phyloP scores from a whole-genome alignment of 169 alveolate species.

The Sarcocystis neurona region DNA sequence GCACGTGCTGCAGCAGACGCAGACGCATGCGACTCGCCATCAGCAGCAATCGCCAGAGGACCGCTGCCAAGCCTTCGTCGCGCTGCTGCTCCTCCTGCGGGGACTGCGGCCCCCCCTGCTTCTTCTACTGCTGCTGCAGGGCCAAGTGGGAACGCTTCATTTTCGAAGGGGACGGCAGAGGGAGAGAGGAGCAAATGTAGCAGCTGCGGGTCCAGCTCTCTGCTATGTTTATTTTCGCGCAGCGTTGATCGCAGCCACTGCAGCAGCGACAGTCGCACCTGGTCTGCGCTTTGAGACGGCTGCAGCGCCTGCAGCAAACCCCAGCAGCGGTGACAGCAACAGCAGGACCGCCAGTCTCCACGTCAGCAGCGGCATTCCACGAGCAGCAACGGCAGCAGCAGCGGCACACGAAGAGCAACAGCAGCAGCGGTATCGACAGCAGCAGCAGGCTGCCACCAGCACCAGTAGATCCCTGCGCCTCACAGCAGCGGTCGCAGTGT shows the following conservation, averaged over 20 bases:
- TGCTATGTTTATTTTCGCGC: not conserved
- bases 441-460: too few relatives aligned
- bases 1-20: not conserved
- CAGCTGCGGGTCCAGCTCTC: conserved; percentile 35
- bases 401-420: too few relatives aligned
- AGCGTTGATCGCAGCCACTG: conserved; percentile 58
- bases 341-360: too few relatives aligned
- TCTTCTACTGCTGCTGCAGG: not conserved
- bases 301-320: not conserved
- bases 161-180: conserved; percentile 26
- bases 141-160: too few relatives aligned
- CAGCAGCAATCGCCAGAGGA: conserved; percentile 33
- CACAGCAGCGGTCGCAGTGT: too few relatives aligned
- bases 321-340: not conserved
- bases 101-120: not conserved
- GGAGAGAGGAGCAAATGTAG: conserved; percentile 38
- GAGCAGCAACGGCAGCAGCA: too few relatives aligned
- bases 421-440: too few relatives aligned
- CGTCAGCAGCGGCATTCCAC: too few relatives aligned
- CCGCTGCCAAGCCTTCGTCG: conserved; percentile 22
- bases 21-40: conserved; percentile 27
- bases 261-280: conserved; percentile 47
- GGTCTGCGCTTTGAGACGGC: conserved; percentile 7
- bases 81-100: not conserved
- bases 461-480: too few relatives aligned